Percentiles rank a stretch among this genome's conserved stretches.
These are phyloP conservation scores for Crucihimalaya himalaica DNA, from an alignment of 345 rosid species.

Conservation along the genomic window DNA sequence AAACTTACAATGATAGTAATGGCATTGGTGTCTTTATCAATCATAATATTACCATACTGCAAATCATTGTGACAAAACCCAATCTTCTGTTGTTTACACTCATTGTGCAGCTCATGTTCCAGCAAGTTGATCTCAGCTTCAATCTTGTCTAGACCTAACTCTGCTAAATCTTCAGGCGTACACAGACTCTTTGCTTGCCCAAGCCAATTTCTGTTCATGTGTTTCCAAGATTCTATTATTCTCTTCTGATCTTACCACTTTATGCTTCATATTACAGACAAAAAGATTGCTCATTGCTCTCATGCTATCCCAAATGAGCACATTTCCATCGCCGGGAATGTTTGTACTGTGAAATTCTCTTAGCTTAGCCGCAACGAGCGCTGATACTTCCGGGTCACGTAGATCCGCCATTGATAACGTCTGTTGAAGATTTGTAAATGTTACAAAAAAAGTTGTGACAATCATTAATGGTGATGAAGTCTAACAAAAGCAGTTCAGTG, in stretches of 20 bases:
- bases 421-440: conserved; percentile 39
- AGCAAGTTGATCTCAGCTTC: conserved; percentile 58
- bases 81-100: conserved; percentile 46
- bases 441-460: no score
- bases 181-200: conserved; percentile 61
- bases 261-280: background rate
- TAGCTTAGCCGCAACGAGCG: conserved; percentile 67
- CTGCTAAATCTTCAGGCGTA: conserved; percentile 50
- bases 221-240: background rate
- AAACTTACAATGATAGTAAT: conserved; percentile 73
- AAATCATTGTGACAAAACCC: conserved; percentile 94
- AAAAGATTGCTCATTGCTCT: conserved; percentile 48
- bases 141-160: conserved; percentile 54
- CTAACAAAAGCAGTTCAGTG: no score
- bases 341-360: conserved; percentile 77
- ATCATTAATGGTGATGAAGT: no score
- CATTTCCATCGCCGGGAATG: conserved; percentile 57
- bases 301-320: conserved; percentile 65
- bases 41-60: conserved; percentile 93
- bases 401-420: conserved; percentile 76
- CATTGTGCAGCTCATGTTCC: conserved; percentile 49
- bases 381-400: conserved; percentile 59
- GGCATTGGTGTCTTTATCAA: conserved; percentile 72
- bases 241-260: background rate
- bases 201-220: conserved; percentile 57